Evolutionary conservation across 768 basidiomycete genomes (phyloP).

Genomic region (Suillus fuscotomentosus): DNA sequence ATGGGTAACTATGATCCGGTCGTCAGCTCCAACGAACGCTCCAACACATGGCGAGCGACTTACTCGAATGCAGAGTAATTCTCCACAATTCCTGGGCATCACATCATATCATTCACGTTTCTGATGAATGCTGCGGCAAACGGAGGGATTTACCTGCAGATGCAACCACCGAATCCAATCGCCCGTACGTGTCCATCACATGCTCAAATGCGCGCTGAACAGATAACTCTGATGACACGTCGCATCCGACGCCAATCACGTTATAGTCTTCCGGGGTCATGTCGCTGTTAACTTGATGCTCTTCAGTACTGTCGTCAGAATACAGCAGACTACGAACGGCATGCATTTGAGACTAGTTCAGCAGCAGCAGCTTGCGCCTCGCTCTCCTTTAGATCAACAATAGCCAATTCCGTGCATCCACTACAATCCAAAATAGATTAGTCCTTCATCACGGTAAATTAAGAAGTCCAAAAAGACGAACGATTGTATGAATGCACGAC

Average conservation of each 20-base stretch:
- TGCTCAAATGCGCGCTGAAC: constrained; percentile 72
- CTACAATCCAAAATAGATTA: constrained; percentile 34
- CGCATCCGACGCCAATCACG: constrained; percentile 78
- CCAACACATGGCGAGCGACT: constrained; percentile 21
- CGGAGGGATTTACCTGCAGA: constrained; percentile 62
- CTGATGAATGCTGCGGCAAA: neutral
- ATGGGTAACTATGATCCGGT: constrained; percentile 62
- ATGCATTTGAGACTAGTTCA: constrained; percentile 60
- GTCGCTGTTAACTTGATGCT: constrained; percentile 51
- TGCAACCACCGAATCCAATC: constrained; percentile 81
- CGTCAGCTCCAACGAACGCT: constrained; percentile 13
- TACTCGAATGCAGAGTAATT: constrained; percentile 87
- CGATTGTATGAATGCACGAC: constrained; percentile 87
- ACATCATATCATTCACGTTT: constrained; percentile 1
- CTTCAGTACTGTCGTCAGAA: constrained; percentile 27
- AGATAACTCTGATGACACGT: constrained; percentile 80
- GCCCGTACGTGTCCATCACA: constrained; percentile 63
- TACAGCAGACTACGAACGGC: constrained; percentile 37
- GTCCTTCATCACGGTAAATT: constrained; percentile 2
- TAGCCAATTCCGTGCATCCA: constrained; percentile 76
- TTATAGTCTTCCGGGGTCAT: constrained; percentile 55
- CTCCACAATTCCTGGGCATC: constrained; percentile 69
- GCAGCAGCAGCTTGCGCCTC: constrained; percentile 68
- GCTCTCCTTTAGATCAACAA: constrained; percentile 76
- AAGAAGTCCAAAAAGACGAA: constrained; percentile 24